These are phyloP conservation scores for Alisma plantagoaquatica DNA, from an alignment of 106 monocot species.

Conservation along the genomic window DNA sequence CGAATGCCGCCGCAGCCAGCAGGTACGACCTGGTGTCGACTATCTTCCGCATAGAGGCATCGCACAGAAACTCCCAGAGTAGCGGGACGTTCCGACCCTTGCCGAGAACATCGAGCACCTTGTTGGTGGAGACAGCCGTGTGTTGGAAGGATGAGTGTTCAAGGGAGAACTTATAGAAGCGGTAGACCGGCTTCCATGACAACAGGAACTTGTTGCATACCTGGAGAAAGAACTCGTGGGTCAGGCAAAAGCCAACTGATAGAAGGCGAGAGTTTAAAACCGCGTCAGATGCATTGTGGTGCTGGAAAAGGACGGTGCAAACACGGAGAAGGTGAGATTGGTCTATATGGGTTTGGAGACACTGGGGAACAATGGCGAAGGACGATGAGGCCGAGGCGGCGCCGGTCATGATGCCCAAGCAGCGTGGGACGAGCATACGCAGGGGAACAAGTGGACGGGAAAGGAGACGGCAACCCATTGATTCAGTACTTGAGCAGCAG, in stretches of 20 bases:
- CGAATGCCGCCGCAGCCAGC: slow-evolving; percentile 23
- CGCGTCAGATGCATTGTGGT: slow-evolving; percentile 32
- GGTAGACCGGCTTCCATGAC: slow-evolving; percentile 71
- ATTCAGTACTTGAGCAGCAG: no score
- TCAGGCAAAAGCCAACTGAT: slow-evolving; percentile 25
- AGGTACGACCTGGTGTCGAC: slow-evolving; percentile 19
- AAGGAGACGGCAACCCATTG: background rate
- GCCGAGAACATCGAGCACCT: slow-evolving; percentile 44
- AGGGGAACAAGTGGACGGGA: slow-evolving; percentile 1
- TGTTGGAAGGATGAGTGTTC: slow-evolving; percentile 28
- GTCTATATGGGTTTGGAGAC: slow-evolving; percentile 14
- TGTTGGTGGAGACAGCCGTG: slow-evolving; percentile 42
- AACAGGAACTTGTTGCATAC: slow-evolving; percentile 56
- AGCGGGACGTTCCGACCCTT: slow-evolving; percentile 45
- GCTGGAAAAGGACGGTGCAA: slow-evolving; percentile 73
- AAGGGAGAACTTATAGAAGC: slow-evolving; percentile 45
- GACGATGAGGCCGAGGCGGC: background rate
- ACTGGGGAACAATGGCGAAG: slow-evolving; percentile 1
- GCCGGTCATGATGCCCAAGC: no score
- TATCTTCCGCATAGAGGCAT: slow-evolving; percentile 7
- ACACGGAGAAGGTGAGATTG: slow-evolving; percentile 59
- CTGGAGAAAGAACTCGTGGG: slow-evolving; percentile 71
- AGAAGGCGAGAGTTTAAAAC: slow-evolving; percentile 37
- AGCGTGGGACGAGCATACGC: no score
- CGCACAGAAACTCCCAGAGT: slow-evolving; percentile 32